These are phyloP conservation scores for Schizophyllum commune DNA, from an alignment of 1,284 basidiomycete species.

Conservation along the genomic window DNA sequence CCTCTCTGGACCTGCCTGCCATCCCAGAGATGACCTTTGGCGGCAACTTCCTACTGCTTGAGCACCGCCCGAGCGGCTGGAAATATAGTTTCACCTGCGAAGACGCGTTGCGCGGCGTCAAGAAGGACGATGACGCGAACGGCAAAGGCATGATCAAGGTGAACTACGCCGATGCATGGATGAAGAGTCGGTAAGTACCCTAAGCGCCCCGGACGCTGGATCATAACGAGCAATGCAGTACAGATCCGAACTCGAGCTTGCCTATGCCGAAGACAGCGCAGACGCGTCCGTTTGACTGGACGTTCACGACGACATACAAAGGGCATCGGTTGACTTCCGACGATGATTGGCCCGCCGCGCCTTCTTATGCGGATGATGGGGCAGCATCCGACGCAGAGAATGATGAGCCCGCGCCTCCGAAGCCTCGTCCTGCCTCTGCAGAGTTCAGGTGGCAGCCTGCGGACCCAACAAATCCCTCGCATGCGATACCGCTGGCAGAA, in stretches of 20 bases:
- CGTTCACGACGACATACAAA: conserved; percentile 85
- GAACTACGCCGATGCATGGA: conserved; percentile 90
- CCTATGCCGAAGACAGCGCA: conserved; percentile 68
- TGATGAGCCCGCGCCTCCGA: conserved; percentile 12
- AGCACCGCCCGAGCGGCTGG: conserved; percentile 56
- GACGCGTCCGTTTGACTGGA: conserved; percentile 96
- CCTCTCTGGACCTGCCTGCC: conserved; percentile 56
- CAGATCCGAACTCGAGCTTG: conserved; percentile 51
- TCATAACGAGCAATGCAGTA: conserved; percentile 32
- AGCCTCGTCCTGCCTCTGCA: conserved; percentile 13
- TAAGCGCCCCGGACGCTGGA: conserved; percentile 6
- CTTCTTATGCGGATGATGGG: conserved; percentile 11
- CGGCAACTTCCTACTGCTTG: conserved; percentile 68
- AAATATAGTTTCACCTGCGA: conserved; percentile 63
- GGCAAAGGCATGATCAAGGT: conserved; percentile 91
- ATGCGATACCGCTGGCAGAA: conserved; percentile 74
- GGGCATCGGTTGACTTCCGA: conserved; percentile 41
- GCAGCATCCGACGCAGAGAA: conserved; percentile 8
- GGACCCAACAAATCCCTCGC: conserved; percentile 41
- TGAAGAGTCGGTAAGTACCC: conserved; percentile 67
- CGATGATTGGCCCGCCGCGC: conserved; percentile 1
- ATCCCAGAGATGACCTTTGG: conserved; percentile 98
- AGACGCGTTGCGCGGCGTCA: conserved; percentile 69
- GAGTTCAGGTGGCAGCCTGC: conserved; percentile 51
- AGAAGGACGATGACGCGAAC: conserved; percentile 65